Percentiles rank a stretch among this genome's conserved stretches.
Evolutionary conservation across 2,329 filamentous ascomycete species (phyloP).

Genomic region (Cercospora sesami): DNA sequence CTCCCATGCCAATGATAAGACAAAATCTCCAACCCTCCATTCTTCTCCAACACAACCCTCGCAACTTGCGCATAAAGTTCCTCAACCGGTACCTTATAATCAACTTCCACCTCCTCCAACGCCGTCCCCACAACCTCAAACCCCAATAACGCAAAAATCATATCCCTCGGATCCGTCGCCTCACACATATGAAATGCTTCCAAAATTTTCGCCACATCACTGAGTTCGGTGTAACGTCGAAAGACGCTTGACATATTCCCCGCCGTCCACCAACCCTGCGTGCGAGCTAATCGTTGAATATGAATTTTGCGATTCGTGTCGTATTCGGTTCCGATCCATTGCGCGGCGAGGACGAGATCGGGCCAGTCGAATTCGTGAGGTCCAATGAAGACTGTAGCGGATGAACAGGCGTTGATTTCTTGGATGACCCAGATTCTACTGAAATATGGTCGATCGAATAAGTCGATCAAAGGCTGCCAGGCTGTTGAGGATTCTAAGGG

Average conservation of each 20-base stretch:
- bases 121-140: background rate
- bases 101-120: background rate
- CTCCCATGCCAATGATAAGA: background rate
- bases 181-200: background rate
- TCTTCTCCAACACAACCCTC: background rate
- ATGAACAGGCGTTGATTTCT: background rate
- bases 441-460: background rate
- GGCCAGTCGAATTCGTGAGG: background rate
- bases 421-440: background rate
- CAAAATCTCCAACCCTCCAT: background rate
- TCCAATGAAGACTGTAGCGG: background rate
- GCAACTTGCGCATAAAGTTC: background rate
- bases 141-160: background rate
- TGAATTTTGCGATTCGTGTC: background rate
- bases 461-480: background rate
- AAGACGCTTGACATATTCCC: background rate
- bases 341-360: background rate
- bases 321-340: background rate
- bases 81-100: background rate
- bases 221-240: background rate
- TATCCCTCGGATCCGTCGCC: background rate
- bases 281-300: background rate
- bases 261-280: background rate
- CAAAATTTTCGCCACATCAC: background rate
- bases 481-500: background rate